Evolutionary conservation across 2,329 filamentous ascomycete species (phyloP).

Genomic region (Fusarium coffeatum): DNA sequence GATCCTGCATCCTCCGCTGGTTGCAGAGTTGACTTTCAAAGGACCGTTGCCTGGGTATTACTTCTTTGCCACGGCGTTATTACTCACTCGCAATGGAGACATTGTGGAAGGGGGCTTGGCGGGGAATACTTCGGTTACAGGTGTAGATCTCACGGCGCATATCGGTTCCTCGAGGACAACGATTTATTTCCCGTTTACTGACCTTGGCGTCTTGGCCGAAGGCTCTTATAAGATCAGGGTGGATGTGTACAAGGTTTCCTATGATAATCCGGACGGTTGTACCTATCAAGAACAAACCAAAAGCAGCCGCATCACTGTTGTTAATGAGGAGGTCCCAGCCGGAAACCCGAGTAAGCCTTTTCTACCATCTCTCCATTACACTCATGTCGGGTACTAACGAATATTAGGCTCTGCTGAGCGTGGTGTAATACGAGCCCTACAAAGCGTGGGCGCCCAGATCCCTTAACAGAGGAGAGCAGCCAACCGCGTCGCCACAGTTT

Average conservation of each 20-base stretch:
- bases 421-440: slow-evolving; percentile 5
- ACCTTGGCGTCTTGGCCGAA: slow-evolving; percentile 38
- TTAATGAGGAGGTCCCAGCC: slow-evolving; percentile 9
- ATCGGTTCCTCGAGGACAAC: slow-evolving; percentile 12
- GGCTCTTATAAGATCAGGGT: slow-evolving; percentile 47
- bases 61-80: slow-evolving; percentile 46
- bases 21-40: slow-evolving; percentile 32
- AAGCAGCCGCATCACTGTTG: slow-evolving; percentile 29
- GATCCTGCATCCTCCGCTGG: slow-evolving; percentile 41
- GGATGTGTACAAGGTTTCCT: slow-evolving; percentile 45
- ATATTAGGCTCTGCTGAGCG: slow-evolving; percentile 17
- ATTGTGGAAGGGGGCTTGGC: slow-evolving; percentile 37
- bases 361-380: rapidly evolving
- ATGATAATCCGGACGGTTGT: slow-evolving; percentile 19
- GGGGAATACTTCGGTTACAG: slow-evolving; percentile 36
- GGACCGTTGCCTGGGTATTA: slow-evolving; percentile 13
- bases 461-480: neutral
- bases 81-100: slow-evolving; percentile 34
- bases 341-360: slow-evolving; percentile 14
- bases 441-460: neutral
- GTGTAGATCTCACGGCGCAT: slow-evolving; percentile 19
- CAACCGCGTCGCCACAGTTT: neutral
- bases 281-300: slow-evolving; percentile 32
- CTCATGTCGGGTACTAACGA: neutral
- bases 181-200: slow-evolving; percentile 44